phyloP scores from a whole-genome alignment of 2,329 filamentous ascomycete genomes.

The Calycina marina region DNA sequence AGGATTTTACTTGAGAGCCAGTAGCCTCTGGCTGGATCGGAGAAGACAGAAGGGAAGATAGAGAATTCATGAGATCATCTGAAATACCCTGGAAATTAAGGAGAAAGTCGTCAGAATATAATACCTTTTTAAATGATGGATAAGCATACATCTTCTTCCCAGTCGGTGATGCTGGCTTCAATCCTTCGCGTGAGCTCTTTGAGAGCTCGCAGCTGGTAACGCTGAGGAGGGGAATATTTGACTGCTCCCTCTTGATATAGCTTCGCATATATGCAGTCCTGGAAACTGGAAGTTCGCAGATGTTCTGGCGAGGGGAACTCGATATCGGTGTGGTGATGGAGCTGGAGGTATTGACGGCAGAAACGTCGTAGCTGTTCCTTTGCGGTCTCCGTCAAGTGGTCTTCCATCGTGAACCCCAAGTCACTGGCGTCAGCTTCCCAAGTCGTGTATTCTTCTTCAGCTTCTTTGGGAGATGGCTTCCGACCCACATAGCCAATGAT shows the following conservation, averaged over 20 bases:
- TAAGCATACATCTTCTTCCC: conserved; percentile 70
- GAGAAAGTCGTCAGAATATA: conserved; percentile 15
- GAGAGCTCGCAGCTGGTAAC: conserved; percentile 58
- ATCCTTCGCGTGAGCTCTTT: conserved; percentile 59
- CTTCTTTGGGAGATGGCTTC: no score
- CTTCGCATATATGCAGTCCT: conserved; percentile 48
- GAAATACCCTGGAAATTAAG: conserved; percentile 54
- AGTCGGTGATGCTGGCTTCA: conserved; percentile 62
- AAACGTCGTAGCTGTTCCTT: conserved; percentile 34
- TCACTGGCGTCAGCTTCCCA: no score
- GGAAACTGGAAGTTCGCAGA: conserved; percentile 46
- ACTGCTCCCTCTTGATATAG: conserved; percentile 49
- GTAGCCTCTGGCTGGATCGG: conserved; percentile 48
- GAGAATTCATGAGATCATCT: conserved; percentile 58
- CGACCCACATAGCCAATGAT: no score
- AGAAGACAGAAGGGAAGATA: conserved; percentile 49
- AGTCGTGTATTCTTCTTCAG: no score
- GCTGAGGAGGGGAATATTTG: conserved; percentile 43
- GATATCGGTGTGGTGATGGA: conserved; percentile 42
- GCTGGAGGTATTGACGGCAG: conserved; percentile 66
- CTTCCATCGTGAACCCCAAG: conserved; percentile 19
- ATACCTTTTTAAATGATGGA: conserved; percentile 7
- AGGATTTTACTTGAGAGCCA: conserved; percentile 56
- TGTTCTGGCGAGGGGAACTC: conserved; percentile 45
- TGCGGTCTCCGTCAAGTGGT: conserved; percentile 14